phyloP scores from a whole-genome alignment of 495 filamentous ascomycete species.

The Penicillium cataractarum region DNA sequence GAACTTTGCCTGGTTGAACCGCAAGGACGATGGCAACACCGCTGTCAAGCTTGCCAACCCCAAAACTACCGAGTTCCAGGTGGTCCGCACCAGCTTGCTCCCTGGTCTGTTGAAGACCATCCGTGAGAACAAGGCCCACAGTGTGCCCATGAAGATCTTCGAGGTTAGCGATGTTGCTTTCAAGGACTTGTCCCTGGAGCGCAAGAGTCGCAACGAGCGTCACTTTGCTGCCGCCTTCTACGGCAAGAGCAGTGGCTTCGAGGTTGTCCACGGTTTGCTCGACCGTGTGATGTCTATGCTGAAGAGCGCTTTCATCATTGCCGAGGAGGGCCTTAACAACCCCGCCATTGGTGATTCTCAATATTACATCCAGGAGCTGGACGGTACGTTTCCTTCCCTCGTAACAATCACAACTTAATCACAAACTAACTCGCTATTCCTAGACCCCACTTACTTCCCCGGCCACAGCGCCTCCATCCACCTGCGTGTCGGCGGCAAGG shows the following conservation, averaged over 20 bases:
- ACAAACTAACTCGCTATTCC: slow-evolving; percentile 10
- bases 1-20: slow-evolving; percentile 96
- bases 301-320: slow-evolving; percentile 73
- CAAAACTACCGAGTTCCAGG: slow-evolving; percentile 94
- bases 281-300: slow-evolving; percentile 95
- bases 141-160: slow-evolving; percentile 89
- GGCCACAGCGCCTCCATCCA: slow-evolving; percentile 87
- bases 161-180: slow-evolving; percentile 91
- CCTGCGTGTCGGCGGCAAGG: slow-evolving; percentile 69
- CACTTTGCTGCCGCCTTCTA: slow-evolving; percentile 96
- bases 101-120: slow-evolving; percentile 95
- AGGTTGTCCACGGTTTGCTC: slow-evolving; percentile 91
- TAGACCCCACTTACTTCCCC: slow-evolving; percentile 85
- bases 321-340: slow-evolving; percentile 70
- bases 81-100: slow-evolving; percentile 87
- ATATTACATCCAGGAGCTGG: slow-evolving; percentile 92
- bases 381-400: slow-evolving; percentile 55
- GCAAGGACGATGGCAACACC: slow-evolving; percentile 81
- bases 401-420: background rate
- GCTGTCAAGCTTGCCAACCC: slow-evolving; percentile 92
- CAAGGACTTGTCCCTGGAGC: slow-evolving; percentile 78
- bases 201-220: slow-evolving; percentile 86
- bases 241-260: slow-evolving; percentile 94
- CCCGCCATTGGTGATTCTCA: slow-evolving; percentile 56
- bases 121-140: slow-evolving; percentile 89